Percentiles rank a stretch among this genome's conserved stretches.
These are phyloP conservation scores for Austroboletus festivus DNA, from an alignment of 768 basidiomycete species.

Conservation along the genomic window DNA sequence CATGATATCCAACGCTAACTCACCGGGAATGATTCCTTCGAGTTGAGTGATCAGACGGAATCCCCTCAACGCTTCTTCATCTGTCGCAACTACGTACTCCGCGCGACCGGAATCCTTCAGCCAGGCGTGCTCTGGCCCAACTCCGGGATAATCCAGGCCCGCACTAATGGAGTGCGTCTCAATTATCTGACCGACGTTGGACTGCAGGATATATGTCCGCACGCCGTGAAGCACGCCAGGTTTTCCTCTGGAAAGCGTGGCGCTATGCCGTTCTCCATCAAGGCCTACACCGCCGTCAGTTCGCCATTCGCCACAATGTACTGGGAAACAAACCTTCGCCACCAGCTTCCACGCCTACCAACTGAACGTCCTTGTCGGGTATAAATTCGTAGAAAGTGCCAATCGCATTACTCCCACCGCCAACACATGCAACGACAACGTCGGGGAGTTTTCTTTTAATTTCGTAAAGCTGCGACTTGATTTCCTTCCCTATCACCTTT, in stretches of 20 bases:
- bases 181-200: conserved; percentile 84
- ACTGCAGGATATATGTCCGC: conserved; percentile 92
- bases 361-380: conserved; percentile 74
- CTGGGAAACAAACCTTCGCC: conserved; percentile 72
- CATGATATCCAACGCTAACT: conserved; percentile 16
- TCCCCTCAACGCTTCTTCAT: conserved; percentile 89
- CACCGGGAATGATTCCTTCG: conserved; percentile 96
- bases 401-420: conserved; percentile 96
- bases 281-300: conserved; percentile 45
- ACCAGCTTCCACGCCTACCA: conserved; percentile 96
- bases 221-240: conserved; percentile 97
- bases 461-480: conserved; percentile 79
- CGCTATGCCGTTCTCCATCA: conserved; percentile 85
- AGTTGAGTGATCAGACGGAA: conserved; percentile 89
- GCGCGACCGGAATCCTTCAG: conserved; percentile 92
- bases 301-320: not conserved
- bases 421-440: conserved; percentile 93
- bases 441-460: conserved; percentile 85
- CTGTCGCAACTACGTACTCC: conserved; percentile 90
- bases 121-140: conserved; percentile 98
- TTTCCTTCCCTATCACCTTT: conserved; percentile 90
- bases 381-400: conserved; percentile 98
- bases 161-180: conserved; percentile 98
- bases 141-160: conserved; percentile 94
- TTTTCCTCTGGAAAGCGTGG: conserved; percentile 86